Evolutionary conservation across 208 protist species (phyloP).

Genomic region (Leishmania amazonensis): DNA sequence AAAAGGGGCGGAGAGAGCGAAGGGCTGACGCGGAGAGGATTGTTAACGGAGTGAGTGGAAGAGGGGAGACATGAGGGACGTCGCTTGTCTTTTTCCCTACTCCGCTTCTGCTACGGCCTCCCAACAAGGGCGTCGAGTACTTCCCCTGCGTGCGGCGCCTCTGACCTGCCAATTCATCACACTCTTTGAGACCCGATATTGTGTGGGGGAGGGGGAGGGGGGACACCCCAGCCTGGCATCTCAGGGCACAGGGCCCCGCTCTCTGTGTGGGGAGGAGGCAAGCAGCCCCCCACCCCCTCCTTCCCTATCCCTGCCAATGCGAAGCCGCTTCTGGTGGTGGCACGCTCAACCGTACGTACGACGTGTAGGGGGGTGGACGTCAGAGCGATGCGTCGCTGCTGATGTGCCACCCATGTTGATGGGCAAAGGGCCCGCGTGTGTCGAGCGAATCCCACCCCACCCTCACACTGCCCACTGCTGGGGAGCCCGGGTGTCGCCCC

Average conservation of each 20-base stretch:
- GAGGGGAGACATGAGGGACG: neutral
- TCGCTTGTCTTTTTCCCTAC: too few species aligned
- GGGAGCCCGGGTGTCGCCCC: too few species aligned
- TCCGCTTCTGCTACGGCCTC: neutral
- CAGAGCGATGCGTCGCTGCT: neutral
- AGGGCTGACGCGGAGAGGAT: neutral
- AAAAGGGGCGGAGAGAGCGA: neutral
- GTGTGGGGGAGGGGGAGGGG: neutral
- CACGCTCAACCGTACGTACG: neutral
- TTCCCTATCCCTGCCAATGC: neutral
- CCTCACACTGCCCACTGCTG: too few species aligned
- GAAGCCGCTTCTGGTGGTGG: neutral
- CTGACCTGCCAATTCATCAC: neutral
- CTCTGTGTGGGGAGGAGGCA: neutral
- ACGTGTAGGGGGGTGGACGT: too few species aligned
- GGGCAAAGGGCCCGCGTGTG: too few species aligned
- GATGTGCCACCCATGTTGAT: neutral
- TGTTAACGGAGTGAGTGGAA: too few species aligned
- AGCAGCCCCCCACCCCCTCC: neutral
- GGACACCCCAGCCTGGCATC: neutral
- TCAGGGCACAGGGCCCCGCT: neutral
- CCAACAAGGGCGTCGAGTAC: neutral
- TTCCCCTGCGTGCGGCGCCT: neutral
- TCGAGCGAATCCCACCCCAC: too few species aligned
- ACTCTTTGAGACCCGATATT: neutral